A percentile compares a stretch with the other conserved stretches of the same genome.
Evolutionary conservation across 2,329 filamentous ascomycete species (phyloP).

Genomic region (Fusarium clavum): DNA sequence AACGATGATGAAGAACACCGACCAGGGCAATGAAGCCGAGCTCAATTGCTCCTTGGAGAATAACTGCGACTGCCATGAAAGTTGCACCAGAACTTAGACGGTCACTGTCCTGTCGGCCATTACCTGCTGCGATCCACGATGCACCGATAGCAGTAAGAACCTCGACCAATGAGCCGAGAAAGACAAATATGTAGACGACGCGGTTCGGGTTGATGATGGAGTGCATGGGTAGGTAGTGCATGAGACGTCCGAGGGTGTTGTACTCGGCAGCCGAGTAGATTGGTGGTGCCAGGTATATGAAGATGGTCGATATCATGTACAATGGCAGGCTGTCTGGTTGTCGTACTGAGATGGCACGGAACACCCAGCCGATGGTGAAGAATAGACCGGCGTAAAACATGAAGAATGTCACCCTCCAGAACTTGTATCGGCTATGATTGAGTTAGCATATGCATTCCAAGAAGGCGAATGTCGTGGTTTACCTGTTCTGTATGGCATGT

Average conservation of each 20-base stretch:
- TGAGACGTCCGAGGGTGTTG: constrained; percentile 44
- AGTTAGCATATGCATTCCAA: neutral
- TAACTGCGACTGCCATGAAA: constrained; percentile 63
- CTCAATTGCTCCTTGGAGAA: constrained; percentile 48
- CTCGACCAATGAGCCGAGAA: constrained; percentile 41
- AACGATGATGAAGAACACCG: constrained; percentile 34
- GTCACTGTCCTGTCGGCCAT: constrained; percentile 60
- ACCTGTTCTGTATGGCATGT: constrained; percentile 39
- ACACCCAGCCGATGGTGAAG: constrained; percentile 39
- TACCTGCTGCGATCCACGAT: constrained; percentile 42
- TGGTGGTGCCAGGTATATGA: constrained; percentile 42
- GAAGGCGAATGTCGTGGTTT: neutral
- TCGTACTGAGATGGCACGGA: constrained; percentile 37
- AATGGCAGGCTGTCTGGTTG: constrained; percentile 37
- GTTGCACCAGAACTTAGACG: constrained; percentile 66
- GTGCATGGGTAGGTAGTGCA: constrained; percentile 46
- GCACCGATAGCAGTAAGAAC: constrained; percentile 41
- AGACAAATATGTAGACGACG: constrained; percentile 46
- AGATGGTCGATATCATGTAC: constrained; percentile 44
- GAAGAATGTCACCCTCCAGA: constrained; percentile 45
- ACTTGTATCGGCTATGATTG: constrained; percentile 33
- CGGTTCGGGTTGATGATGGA: constrained; percentile 44
- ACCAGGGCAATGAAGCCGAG: constrained; percentile 41
- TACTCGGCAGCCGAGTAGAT: constrained; percentile 45
- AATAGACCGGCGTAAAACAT: constrained; percentile 44